A percentile compares a stretch with the other conserved stretches of the same genome.
Conservation (phyloP, 1,284 basidiomycete genomes). For the Marasmius oreades region DNA sequence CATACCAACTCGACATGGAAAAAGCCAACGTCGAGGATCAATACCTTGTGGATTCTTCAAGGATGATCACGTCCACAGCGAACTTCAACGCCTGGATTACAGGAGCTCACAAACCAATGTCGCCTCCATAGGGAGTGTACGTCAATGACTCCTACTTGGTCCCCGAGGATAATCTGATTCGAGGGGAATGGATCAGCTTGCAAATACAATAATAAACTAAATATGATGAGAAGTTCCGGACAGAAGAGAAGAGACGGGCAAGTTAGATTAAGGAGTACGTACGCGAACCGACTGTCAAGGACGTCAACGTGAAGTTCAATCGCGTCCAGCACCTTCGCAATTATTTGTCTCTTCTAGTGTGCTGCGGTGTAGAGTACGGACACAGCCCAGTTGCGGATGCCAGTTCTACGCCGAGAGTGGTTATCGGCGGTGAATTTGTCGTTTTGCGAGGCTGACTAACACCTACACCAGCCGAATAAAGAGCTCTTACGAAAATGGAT, state of each 20-base stretch:
- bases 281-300: slow-evolving; percentile 50
- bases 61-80: too few species aligned
- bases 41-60: not conserved
- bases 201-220: not conserved
- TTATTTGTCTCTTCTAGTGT: not conserved
- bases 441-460: too few species aligned
- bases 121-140: not conserved
- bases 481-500: too few species aligned
- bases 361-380: not conserved
- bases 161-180: not conserved
- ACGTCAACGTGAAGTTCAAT: not conserved
- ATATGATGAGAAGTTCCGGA: not conserved
- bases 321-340: not conserved
- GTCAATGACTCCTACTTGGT: not conserved
- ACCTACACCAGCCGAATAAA: too few species aligned
- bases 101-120: not conserved
- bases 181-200: not conserved
- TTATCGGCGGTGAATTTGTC: too few species aligned
- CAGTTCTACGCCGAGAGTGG: too few species aligned
- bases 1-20: not conserved
- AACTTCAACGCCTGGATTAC: too few species aligned
- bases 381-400: too few species aligned
- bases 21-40: not conserved
- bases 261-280: slow-evolving; percentile 26
- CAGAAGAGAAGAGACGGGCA: slow-evolving; percentile 6